These are phyloP conservation scores for Spongiforma sp. DNA, from an alignment of 1,284 basidiomycete species.

Conservation along the genomic window DNA sequence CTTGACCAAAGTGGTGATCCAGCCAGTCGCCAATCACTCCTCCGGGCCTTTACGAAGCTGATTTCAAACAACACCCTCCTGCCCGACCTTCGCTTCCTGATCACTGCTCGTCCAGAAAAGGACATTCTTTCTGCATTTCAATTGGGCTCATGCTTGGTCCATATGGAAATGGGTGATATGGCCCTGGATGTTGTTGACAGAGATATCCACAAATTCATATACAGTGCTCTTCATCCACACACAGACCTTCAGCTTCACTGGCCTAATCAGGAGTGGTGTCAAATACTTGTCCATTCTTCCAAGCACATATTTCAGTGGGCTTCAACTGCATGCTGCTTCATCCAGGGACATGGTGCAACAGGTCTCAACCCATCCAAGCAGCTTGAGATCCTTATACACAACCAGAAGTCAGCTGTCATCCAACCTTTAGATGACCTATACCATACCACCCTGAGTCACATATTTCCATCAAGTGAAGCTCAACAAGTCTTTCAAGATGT, in stretches of 20 bases:
- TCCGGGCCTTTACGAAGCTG: neutral
- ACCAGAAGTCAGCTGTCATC: neutral
- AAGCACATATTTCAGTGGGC: neutral
- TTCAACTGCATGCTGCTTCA: neutral
- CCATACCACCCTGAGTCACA: neutral
- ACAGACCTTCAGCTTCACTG: neutral
- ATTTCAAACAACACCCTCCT: neutral
- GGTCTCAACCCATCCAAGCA: neutral
- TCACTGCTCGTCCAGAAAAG: neutral
- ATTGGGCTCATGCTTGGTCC: neutral
- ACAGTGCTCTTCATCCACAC: neutral
- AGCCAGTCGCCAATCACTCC: neutral
- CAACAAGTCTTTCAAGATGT: neutral
- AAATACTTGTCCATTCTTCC: neutral
- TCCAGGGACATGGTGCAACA: neutral
- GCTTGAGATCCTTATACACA: neutral
- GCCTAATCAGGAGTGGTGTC: neutral
- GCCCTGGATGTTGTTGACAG: neutral
- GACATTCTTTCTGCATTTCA: neutral
- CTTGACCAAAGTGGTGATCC: neutral
- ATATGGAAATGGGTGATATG: neutral
- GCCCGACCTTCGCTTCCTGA: neutral
- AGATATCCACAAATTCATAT: neutral
- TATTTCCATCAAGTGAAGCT: neutral
- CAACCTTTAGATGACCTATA: neutral